A percentile compares a stretch with the other conserved stretches of the same genome.
Conservation (phyloP, 148 eudicot species). For the Polygonum aviculare region DNA sequence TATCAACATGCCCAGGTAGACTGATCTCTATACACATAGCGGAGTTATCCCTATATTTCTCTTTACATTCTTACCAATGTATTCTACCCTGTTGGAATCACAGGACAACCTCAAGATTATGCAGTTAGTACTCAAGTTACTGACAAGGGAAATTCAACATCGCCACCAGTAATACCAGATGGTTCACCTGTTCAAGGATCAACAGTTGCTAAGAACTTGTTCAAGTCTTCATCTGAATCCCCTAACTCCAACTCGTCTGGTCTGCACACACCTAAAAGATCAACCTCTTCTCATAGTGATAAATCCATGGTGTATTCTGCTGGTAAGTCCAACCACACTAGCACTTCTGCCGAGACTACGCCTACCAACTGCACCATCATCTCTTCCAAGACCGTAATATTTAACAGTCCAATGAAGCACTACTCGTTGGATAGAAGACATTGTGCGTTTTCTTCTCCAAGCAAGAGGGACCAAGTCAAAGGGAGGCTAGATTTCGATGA, state of each 20-base stretch:
- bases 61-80: neutral
- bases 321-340: conserved; percentile 29
- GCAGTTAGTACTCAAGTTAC: conserved; percentile 17
- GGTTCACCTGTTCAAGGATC: conserved; percentile 43
- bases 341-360: conserved; percentile 34
- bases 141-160: conserved; percentile 21
- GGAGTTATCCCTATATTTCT: neutral
- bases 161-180: conserved; percentile 20
- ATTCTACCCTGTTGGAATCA: neutral
- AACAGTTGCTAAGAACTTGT: conserved; percentile 59
- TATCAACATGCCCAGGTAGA: conserved; percentile 32
- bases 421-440: conserved; percentile 45
- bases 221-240: conserved; percentile 39
- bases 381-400: conserved; percentile 60
- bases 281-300: conserved; percentile 56
- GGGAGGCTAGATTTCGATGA: conserved; percentile 3
- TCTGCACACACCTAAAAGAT: conserved; percentile 56
- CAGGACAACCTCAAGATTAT: conserved; percentile 7
- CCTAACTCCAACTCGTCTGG: conserved; percentile 41
- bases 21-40: neutral
- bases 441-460: neutral
- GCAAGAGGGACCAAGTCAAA: neutral
- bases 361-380: conserved; percentile 59
- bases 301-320: conserved; percentile 41
- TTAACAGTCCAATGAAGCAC: conserved; percentile 61